Evolutionary conservation across 75 land plant genomes (phyloP), one percentile per base, ranked within the genome.

Genomic region (Ceratopteris richardii): DNA sequence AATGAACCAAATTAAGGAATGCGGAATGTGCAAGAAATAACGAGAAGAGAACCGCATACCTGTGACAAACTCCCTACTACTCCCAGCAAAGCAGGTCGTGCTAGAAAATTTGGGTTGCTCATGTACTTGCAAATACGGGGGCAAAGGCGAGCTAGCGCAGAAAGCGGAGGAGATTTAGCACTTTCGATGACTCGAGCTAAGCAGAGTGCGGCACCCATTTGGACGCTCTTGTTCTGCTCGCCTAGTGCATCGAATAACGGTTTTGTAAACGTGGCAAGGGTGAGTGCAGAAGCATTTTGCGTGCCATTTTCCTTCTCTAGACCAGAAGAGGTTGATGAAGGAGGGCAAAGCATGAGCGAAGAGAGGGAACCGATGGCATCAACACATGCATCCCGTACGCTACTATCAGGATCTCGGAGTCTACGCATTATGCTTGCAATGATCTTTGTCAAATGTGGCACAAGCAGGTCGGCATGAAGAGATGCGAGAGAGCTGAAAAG

Each of bases 151-250:
- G 82, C 82, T 22, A 88, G 78, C 9, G 86, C 75, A 29, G 31
- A 24, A 0, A 76, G 30, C 13, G 88, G 77, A 12, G 76, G 66
- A 2, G 65, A 62, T 21, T 42, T 62, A 13, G 69, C 76, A 57
- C 27, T 46, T 1, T 55, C 73, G 13, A 36, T 30, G 3, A 29
- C 52, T 22, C 51, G 28, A 27, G 57, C 86, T 57, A 88, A 56
- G 61, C 94, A 88, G 75, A 75, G 44, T 51, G 94, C 80, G n/a
- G 81, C 80, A 21, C 89, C 89, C 4, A 72, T 70, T 64, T 88
- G 94, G 16, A 76, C 89, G 18, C 56, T 67, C 62, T 85, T 88
- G 64, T 62, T 85, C 71, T 82, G 82, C 79, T 88, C 94, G 17
- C 58, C 51, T 77, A 85, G 67, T 12, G 80, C 78, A 69, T 88